Evolutionary conservation across 129 eudicot genomes (phyloP).

Genomic region (Apium graveolens): DNA sequence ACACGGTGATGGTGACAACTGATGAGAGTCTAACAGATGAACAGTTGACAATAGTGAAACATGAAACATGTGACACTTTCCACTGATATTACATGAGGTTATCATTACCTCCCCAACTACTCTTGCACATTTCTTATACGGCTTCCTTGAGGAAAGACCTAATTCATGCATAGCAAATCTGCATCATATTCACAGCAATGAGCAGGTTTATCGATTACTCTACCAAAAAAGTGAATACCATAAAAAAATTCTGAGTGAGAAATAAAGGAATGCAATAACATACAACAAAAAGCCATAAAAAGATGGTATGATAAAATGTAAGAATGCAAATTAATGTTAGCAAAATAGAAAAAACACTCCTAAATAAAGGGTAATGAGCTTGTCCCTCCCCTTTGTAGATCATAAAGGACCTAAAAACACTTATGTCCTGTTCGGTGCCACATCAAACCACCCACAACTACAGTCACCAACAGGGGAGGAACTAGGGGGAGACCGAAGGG

Average conservation of each 20-base stretch:
- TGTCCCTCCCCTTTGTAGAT: background rate
- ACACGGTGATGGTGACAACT: slow-evolving; percentile 3
- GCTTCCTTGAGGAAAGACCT: slow-evolving; percentile 88
- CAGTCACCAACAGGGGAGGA: no score
- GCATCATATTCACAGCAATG: slow-evolving; percentile 13
- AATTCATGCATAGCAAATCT: slow-evolving; percentile 96
- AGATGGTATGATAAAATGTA: background rate
- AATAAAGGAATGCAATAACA: background rate
- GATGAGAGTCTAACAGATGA: background rate
- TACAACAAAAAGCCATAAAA: background rate
- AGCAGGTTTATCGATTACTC: background rate
- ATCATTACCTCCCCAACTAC: slow-evolving; percentile 90
- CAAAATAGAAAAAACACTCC: background rate
- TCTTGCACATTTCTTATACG: slow-evolving; percentile 93
- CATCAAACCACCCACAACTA: background rate
- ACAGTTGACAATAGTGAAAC: background rate
- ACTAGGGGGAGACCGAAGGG: no score
- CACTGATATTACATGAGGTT: slow-evolving; percentile 2
- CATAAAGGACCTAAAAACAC: background rate
- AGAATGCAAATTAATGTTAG: background rate
- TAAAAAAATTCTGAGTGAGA: background rate
- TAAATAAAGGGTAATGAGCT: background rate
- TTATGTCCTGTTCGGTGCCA: no score
- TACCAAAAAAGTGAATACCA: background rate
- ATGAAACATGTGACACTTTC: background rate